Base-by-base conservation (phyloP, 352 stramenopile genomes). In the Phytophthora rubi region DNA sequence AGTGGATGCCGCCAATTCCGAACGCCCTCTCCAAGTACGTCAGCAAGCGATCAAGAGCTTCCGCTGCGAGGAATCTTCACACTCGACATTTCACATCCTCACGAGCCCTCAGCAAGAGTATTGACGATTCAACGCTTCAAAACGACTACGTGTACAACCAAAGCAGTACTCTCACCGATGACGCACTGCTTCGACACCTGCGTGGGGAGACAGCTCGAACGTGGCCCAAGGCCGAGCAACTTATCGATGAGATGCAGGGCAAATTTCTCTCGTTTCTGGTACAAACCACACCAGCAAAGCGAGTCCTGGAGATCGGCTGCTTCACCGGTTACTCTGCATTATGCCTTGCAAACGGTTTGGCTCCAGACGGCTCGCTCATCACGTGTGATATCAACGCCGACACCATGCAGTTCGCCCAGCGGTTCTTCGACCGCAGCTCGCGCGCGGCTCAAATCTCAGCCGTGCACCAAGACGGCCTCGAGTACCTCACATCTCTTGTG, bases 261-360 rank as follows among this genome's bases (percentile, higher is more conserved):
- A 83, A 88, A 65, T 70, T 85, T 26, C 59, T 94, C 26, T 75
- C 73, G 6, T 92, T 95, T 39, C 76, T 98, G 3, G 85, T 93
- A 35, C 86, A 91, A 28, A 89, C 92, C 44, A 80, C 86, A 13
- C 51, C 71, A n/a, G 85, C 93, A 21, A 79, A 81, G 28, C 81
- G 85, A 0, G 84, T 97, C 28, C 80, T 98, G 9, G 95, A 98
- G 74, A 85, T 98, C 45, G 95, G 95, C 23, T 98, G 89, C 26
- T 98, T 98, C 59, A 97, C 89, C n/a, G 95, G 94, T 9, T 98
- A 98, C 80, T 97, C 92, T 6, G 97, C 95, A 3, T 70, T 95
- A 42, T 97, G 88, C 56, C 83, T 98, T n/a, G 85, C 82, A 0
- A 82, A 78, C 32, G 84, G 82, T 0, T 70, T 93, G 16, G 16